Evolutionary conservation across 2,329 filamentous ascomycete species (phyloP).

Genomic region (Colletotrichum shisoi): DNA sequence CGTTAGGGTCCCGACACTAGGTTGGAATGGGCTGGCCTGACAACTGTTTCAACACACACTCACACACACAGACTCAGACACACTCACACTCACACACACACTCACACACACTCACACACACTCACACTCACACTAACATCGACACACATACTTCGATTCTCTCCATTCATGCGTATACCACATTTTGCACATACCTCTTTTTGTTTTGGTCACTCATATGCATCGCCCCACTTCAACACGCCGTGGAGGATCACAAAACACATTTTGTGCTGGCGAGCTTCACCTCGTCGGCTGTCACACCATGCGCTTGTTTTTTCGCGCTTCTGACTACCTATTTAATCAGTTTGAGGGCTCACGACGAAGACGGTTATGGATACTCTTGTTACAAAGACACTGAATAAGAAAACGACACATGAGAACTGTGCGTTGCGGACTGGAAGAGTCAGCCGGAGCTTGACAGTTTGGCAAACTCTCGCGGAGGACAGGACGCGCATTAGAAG

Average conservation of each 20-base stretch:
- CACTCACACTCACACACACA: not conserved
- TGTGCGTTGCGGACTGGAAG: conserved; percentile 25
- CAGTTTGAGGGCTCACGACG: conserved; percentile 12
- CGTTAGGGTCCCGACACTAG: conserved; percentile 15
- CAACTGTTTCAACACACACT: conserved; percentile 18
- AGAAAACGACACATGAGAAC: conserved; percentile 1
- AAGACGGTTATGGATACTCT: conserved; percentile 14
- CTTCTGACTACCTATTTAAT: conserved; percentile 36
- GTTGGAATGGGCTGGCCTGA: conserved; percentile 39
- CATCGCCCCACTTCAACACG: conserved; percentile 39
- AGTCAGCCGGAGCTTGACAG: conserved; percentile 5
- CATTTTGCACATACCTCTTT: conserved; percentile 38
- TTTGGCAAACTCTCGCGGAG: conserved; percentile 24
- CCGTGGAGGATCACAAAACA: conserved; percentile 30
- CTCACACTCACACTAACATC: too few species aligned
- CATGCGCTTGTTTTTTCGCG: conserved; percentile 20
- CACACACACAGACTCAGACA: not conserved
- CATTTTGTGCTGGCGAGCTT: conserved; percentile 29
- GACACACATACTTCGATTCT: conserved; percentile 28
- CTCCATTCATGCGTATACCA: conserved; percentile 38
- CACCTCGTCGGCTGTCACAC: conserved; percentile 27
- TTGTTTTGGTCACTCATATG: conserved; percentile 25
- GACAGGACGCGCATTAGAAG: conserved; percentile 18
- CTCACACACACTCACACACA: not conserved
- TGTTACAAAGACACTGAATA: conserved; percentile 7